Evolutionary conservation across 768 basidiomycete genomes (phyloP), one percentile per base, ranked within the genome.

Genomic region (Scleroderma bovista): DNA sequence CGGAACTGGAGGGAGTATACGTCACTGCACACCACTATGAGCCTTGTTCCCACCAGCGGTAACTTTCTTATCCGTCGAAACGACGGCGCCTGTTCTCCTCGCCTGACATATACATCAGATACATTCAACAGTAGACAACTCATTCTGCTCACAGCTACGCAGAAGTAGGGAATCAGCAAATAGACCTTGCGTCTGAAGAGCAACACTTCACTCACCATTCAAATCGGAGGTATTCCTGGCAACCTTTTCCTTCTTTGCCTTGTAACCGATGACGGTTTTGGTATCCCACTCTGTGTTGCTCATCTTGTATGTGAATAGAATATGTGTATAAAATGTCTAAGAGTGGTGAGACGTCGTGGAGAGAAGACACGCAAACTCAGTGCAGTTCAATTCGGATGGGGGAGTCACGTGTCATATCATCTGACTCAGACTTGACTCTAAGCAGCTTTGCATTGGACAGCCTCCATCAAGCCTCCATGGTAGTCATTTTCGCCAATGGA

Each of bases 61-160:
- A 3, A 81, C 65, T 60, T 91, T 92, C 75, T 88, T 93, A 68
- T 93, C 89, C 9, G 88, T 91, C 20, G 80, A 78, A 31, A 93
- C 84, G 53, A 89, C 83, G 41, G 84, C 80, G 26, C 88, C 89
- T 37, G 75, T 65, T 61, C 91, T 74, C 29, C 86, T 81, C 51
- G 90, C 90, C 88, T 90, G 50, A 6, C 11, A 43, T 34, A 44
- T 3, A 38, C 2, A 11, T 61, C 40, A 60, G 61, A 44, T 11
- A 39, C 19, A 10, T 15, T 31, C 2, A 41, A 34, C 23, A 3
- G 17, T 19, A 24, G 32, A 23, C 19, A 3, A 33, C 41, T 41
- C 19, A 15, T 15, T 20, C 19, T 15, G 70, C 81, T 63, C 69
- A 84, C 84, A 68, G 83, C 85, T 84, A 26, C 36, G 38, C 29